phyloP scores from a whole-genome alignment of 176 grass and related monocot genomes.

The Zea mays region Zm-B73-REFERENCE-NAM-5.0 NC_050097.1:18764001-18764500 shows the following conservation, averaged over 20 bases:
- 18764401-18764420: conserved; percentile 82
- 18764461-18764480: conserved; percentile 11
- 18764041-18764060: conserved; percentile 90
- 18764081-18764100: conserved; percentile 75
- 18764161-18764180: conserved; percentile 20
- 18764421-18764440: conserved; percentile 64
- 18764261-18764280: conserved; percentile 65
- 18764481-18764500: conserved; percentile 4
- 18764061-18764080: conserved; percentile 93
- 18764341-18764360: conserved; percentile 19
- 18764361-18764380: conserved; percentile 26
- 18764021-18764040: conserved; percentile 78
- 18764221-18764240: conserved; percentile 37
- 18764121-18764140: conserved; percentile 53
- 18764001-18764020: conserved; percentile 51
- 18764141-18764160: conserved; percentile 28
- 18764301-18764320: conserved; percentile 39
- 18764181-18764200: conserved; percentile 11
- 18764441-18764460: conserved; percentile 75
- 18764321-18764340: conserved; percentile 2
- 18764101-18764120: conserved; percentile 74
- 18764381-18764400: conserved; percentile 61
- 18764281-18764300: conserved; percentile 75
- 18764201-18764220: conserved; percentile 65
- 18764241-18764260: conserved; percentile 91